These are phyloP conservation scores for Micromonas commoda DNA, from an alignment of 139 green algal genomes.

Conservation along the genomic window DNA sequence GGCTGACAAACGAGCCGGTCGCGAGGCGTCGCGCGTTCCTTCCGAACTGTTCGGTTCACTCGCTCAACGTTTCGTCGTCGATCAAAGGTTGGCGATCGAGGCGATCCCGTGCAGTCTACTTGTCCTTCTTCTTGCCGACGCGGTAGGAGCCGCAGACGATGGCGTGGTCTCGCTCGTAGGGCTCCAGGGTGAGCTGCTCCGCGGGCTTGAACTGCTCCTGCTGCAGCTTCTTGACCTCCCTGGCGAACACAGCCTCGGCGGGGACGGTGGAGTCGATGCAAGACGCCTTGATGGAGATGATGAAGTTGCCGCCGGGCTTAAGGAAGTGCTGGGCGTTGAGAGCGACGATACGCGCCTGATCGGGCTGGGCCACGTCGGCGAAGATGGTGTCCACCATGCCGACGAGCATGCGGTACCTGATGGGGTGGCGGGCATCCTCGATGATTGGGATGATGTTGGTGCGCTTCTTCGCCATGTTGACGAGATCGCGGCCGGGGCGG, in stretches of 20 bases:
- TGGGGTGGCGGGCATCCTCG: conserved; percentile 93
- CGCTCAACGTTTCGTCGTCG: too few relatives aligned
- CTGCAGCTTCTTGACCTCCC: conserved; percentile 97
- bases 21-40: too few relatives aligned
- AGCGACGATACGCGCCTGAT: conserved; percentile 88
- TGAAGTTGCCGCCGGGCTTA: conserved; percentile 93
- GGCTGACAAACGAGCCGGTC: too few relatives aligned
- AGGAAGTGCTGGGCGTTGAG: conserved; percentile 98
- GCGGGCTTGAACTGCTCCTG: conserved; percentile 87
- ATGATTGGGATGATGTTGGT: conserved; percentile 99
- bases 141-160: conserved; percentile 74
- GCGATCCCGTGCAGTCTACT: neutral
- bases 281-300: conserved; percentile 98
- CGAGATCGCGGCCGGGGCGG: conserved; percentile 86
- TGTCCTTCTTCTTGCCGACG: conserved; percentile 13
- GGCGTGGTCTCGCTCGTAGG: conserved; percentile 97
- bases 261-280: conserved; percentile 98
- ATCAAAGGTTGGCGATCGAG: too few relatives aligned
- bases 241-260: conserved; percentile 95
- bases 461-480: conserved; percentile 99
- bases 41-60: neutral
- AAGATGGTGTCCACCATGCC: conserved; percentile 99
- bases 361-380: conserved; percentile 93
- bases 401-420: conserved; percentile 99
- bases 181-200: conserved; percentile 95